Percentiles rank a stretch among this genome's conserved stretches.
These are phyloP conservation scores for Lactarius sp. DNA, from an alignment of 768 basidiomycete species.

Conservation along the genomic window DNA sequence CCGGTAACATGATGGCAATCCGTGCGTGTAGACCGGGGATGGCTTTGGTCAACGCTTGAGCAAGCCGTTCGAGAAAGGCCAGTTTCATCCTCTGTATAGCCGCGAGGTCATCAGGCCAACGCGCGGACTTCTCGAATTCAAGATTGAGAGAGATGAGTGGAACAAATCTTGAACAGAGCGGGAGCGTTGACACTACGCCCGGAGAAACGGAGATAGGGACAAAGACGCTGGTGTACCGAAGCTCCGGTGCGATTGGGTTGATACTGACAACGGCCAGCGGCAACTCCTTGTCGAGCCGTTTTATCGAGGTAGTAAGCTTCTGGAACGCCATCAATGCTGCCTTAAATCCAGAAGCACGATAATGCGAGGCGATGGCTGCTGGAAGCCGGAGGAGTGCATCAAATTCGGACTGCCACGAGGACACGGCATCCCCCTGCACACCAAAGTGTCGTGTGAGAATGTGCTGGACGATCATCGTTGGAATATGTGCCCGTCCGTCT, in stretches of 20 bases:
- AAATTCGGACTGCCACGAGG: slow-evolving; percentile 54
- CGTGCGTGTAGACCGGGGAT: slow-evolving; percentile 48
- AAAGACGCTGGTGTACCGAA: slow-evolving; percentile 83
- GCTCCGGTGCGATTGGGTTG: slow-evolving; percentile 62
- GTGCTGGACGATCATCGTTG: slow-evolving; percentile 66
- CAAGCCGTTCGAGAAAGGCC: slow-evolving; percentile 84
- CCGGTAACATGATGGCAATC: slow-evolving; percentile 54
- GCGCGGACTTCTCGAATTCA: slow-evolving; percentile 87
- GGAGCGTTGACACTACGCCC: slow-evolving; percentile 47
- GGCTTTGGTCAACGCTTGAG: slow-evolving; percentile 52
- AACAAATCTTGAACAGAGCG: slow-evolving; percentile 57
- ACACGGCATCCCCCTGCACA: slow-evolving; percentile 47
- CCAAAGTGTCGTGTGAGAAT: slow-evolving; percentile 73
- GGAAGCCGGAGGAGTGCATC: slow-evolving; percentile 58
- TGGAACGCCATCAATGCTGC: slow-evolving; percentile 77
- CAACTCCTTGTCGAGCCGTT: slow-evolving; percentile 61
- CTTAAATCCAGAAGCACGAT: slow-evolving; percentile 54
- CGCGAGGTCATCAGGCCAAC: slow-evolving; percentile 91
- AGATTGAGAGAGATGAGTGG: slow-evolving; percentile 70
- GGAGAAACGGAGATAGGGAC: slow-evolving; percentile 68
- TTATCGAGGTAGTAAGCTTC: slow-evolving; percentile 66
- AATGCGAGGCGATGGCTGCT: slow-evolving; percentile 43
- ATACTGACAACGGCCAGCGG: slow-evolving; percentile 76
- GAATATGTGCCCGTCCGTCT: slow-evolving; percentile 78
- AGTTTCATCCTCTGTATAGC: slow-evolving; percentile 94